A percentile compares a stretch with the other conserved stretches of the same genome.
Conservation (phyloP, 2,329 filamentous ascomycete species). For the Cordyceps cicadae region DNA sequence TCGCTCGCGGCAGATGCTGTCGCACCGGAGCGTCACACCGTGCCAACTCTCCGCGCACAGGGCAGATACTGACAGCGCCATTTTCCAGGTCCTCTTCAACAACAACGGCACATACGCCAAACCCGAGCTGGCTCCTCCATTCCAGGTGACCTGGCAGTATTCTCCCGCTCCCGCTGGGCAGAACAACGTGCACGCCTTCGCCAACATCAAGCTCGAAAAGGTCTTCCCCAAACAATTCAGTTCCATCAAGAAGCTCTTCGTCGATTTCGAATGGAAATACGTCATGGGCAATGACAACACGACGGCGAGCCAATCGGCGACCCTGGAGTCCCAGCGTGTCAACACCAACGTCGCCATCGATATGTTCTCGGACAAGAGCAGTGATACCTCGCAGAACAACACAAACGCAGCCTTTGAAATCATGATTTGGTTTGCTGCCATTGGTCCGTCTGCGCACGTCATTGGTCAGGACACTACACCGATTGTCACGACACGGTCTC, state of each 20-base stretch:
- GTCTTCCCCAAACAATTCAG: constrained; percentile 35
- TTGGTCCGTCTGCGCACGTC: constrained; percentile 38
- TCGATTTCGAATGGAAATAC: constrained; percentile 44
- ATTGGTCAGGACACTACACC: constrained; percentile 31
- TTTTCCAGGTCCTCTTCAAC: constrained; percentile 34
- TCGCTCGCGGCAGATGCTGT: neutral
- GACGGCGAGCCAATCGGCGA: constrained; percentile 27
- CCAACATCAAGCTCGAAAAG: constrained; percentile 42
- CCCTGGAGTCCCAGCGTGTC: constrained; percentile 28
- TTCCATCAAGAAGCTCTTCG: constrained; percentile 29
- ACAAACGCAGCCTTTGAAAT: constrained; percentile 40
- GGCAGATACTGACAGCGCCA: constrained; percentile 7
- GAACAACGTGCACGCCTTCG: constrained; percentile 45
- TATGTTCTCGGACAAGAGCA: constrained; percentile 46
- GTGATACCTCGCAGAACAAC: constrained; percentile 30
- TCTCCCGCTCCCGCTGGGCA: constrained; percentile 25
- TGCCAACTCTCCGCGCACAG: neutral
- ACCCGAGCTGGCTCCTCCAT: constrained; percentile 37
- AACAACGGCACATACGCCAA: constrained; percentile 44
- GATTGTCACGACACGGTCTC: constrained; percentile 20
- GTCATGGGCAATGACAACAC: constrained; percentile 32
- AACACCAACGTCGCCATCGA: constrained; percentile 51
- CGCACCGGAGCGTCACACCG: constrained; percentile 2
- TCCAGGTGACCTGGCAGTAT: constrained; percentile 47
- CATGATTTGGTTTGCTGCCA: constrained; percentile 48